Evolutionary conservation across 768 basidiomycete species (phyloP).

Genomic region (Rhizopogon sp.): DNA sequence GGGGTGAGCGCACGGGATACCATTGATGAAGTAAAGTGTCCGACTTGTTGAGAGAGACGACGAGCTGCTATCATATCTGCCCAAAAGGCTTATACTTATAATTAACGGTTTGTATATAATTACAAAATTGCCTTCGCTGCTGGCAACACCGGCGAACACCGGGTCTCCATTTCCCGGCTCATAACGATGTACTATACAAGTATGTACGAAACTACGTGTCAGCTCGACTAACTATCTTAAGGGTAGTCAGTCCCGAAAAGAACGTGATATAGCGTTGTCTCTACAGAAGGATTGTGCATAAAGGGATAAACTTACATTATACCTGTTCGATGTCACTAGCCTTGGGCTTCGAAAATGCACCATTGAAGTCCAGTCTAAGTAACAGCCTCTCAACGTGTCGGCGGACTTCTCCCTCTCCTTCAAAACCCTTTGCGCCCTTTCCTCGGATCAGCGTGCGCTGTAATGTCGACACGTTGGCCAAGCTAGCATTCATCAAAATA

Average conservation of each 20-base stretch:
- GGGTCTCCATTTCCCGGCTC: too few species aligned
- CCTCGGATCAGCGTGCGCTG: slow-evolving; percentile 50
- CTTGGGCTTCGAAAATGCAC: slow-evolving; percentile 55
- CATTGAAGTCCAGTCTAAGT: slow-evolving; percentile 82
- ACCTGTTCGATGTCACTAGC: slow-evolving; percentile 2
- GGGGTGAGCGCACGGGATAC: slow-evolving; percentile 9
- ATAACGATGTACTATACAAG: too few species aligned
- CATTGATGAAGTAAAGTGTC: slow-evolving; percentile 55
- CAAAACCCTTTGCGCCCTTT: slow-evolving; percentile 44
- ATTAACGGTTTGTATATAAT: neutral
- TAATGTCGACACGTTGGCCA: slow-evolving; percentile 41
- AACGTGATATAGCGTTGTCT: neutral
- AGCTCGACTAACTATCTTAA: too few species aligned
- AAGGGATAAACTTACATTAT: too few species aligned
- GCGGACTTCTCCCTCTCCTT: slow-evolving; percentile 63
- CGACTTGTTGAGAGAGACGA: slow-evolving; percentile 62
- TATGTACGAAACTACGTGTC: too few species aligned
- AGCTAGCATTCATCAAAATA: slow-evolving; percentile 48
- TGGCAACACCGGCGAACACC: too few species aligned
- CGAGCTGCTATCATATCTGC: slow-evolving; percentile 20
- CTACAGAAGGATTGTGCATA: neutral
- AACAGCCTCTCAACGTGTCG: slow-evolving; percentile 80
- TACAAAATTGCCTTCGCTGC: neutral
- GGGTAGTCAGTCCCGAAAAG: neutral
- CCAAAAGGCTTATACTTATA: neutral